Evolutionary conservation across 2,329 filamentous ascomycete genomes (phyloP), one percentile per base, ranked within the genome.

Genomic region (Gyromitra esculenta): DNA sequence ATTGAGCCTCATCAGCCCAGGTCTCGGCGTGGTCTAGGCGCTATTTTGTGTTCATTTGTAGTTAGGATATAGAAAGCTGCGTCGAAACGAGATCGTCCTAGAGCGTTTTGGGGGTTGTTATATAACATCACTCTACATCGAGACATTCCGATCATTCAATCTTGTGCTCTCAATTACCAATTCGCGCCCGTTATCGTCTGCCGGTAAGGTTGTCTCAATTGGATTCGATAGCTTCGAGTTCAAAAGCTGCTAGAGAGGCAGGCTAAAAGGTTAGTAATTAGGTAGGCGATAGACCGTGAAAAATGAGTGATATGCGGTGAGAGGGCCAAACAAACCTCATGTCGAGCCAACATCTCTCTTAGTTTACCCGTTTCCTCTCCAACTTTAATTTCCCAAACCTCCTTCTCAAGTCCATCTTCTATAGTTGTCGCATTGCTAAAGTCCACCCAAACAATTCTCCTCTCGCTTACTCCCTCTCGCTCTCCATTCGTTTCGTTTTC

Each of bases 361-460:
- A 77, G 21, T 21, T 4, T 48, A 5, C 15, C n/a, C 75, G 18
- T 60, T 64, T 69, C 70, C 48, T 45, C 50, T 13, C 11, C 60
- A 37, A 31, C 21, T 15, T n/a, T 56, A 11, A 2, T 11, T 31
- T 35, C 59, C 68, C 68, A 73, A 8, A 25, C 56, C 37, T 5
- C 31, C 21, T 52, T 52, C 15, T 25, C 59, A 13, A 7, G 45
- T 4, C 3, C 52, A 41, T 56, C 67, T 15, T 39, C 62, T 21
- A 56, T 39, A 41, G 60, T 50, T 13, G 5, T 37, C 59, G 73
- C 68, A 45, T 66, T 76, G 25, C 73, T 76, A 18, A 76, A 76
- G 39, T 76, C 73, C 43, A 76, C 21, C 73, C 73, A 76, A 41
- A 76, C 68, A 13, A 50, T 37, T 15, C 68, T 60, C 54, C 43